Conservation (phyloP, 108 stramenopile species). For the Cyclostephanos invisitatus region DNA sequence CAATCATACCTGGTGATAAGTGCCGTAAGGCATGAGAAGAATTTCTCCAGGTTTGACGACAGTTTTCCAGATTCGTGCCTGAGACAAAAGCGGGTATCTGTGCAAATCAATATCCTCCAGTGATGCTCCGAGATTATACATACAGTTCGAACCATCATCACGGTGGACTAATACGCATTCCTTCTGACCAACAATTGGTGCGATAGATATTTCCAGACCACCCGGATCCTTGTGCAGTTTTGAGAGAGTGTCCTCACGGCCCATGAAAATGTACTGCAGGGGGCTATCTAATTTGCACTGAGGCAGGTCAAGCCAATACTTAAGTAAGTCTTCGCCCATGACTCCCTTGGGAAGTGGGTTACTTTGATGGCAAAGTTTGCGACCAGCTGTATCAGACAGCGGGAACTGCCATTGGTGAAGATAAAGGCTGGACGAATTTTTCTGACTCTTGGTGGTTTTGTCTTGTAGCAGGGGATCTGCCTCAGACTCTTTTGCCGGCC, state of each 20-base stretch:
- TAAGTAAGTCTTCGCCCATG: constrained; percentile 74
- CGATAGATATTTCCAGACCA: constrained; percentile 77
- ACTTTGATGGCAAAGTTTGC: constrained; percentile 63
- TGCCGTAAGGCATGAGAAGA: constrained; percentile 83
- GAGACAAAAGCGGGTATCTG: constrained; percentile 57
- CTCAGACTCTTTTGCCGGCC: constrained; percentile 46
- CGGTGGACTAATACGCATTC: constrained; percentile 82
- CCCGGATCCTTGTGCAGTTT: constrained; percentile 75
- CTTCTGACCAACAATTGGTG: constrained; percentile 80
- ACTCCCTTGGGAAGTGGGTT: constrained; percentile 63
- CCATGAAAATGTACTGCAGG: constrained; percentile 89
- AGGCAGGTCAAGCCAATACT: constrained; percentile 67
- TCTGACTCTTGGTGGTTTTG: constrained; percentile 25
- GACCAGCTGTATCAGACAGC: constrained; percentile 61
- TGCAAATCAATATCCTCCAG: constrained; percentile 67
- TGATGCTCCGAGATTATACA: constrained; percentile 60
- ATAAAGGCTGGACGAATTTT: constrained; percentile 49
- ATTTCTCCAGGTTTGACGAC: constrained; percentile 80
- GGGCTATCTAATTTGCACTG: constrained; percentile 63
- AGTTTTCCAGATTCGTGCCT: constrained; percentile 66
- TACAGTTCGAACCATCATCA: constrained; percentile 58
- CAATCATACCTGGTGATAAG: constrained; percentile 61
- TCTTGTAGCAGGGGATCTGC: constrained; percentile 11
- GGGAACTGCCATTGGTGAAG: constrained; percentile 92
- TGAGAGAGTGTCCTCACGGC: constrained; percentile 60